Evolutionary conservation across 169 alveolate species (phyloP), one percentile per base, ranked within the genome.

Genomic region (Babesia sp.): DNA sequence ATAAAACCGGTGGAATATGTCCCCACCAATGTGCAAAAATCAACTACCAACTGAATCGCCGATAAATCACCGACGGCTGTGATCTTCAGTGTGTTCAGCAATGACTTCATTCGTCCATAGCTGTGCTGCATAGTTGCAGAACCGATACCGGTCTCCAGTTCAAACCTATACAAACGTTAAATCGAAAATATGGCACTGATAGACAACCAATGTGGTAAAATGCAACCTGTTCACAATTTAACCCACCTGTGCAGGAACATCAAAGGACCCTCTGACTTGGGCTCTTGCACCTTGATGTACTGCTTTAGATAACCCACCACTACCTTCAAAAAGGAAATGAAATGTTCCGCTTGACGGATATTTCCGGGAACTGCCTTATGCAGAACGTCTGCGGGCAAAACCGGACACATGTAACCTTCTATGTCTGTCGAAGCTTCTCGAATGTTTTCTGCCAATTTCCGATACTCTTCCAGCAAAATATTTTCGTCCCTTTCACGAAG

Each of bases 1-100:
- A 96, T 92, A 75, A 97, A 97, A 6, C 99, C 99, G 41, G 95
- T 94, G 18, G 91, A 71, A 64, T 97, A 96, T 0, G 97, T 94
- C 24, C 98, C 98, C 26, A 97, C 91, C 42, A 96, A 80, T 0
- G 98, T 94, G 61, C 97, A 95, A 73, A 97, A 95, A 73, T 95
- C 96, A 16, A 96, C 94, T 14, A 96, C 96, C 22, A 90, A 39
- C 33, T 75, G 88, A n/a, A 95, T 59, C 0, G 96, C 67, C 2
- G 91, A 61, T 36, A 85, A 86, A 54, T 92, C 95, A 29, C 94
- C 97, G 1, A 90, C 70, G 16, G 90, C 84, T 4, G 94, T 79
- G 45, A 93, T 85, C 70, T 92, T 87, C 39, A 94, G 81, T 29
- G 96, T 85, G 55, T 90, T 92, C 59, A 93, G 45, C 29, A 94